A percentile compares a stretch with the other conserved stretches of the same genome.
phyloP scores from a whole-genome alignment of 495 filamentous ascomycete genomes.

The Annulohypoxylon stygium region DNA sequence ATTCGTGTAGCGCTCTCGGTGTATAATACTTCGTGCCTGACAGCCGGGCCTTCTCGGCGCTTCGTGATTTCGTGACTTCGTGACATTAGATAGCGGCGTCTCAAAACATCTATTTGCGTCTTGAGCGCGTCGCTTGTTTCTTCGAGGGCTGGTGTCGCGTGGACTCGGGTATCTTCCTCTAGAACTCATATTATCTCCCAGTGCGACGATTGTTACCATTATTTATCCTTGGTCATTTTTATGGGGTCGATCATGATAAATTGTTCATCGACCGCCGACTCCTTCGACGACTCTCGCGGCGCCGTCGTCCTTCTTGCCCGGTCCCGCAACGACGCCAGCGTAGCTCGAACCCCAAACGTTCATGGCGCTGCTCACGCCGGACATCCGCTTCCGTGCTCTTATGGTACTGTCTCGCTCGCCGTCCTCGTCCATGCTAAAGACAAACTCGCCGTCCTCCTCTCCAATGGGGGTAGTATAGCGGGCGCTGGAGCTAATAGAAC shows the following conservation, averaged over 20 bases:
- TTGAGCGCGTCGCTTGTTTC: constrained; percentile 11
- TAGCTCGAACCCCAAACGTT: constrained; percentile 56
- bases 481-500: constrained; percentile 63
- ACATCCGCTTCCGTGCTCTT: constrained; percentile 58
- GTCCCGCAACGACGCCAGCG: constrained; percentile 52
- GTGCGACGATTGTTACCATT: constrained; percentile 24
- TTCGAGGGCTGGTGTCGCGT: constrained; percentile 10
- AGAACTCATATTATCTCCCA: constrained; percentile 9
- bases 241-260: not conserved
- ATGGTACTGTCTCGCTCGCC: constrained; percentile 64
- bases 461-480: constrained; percentile 77
- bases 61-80: constrained; percentile 45
- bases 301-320: constrained; percentile 49
- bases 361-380: constrained; percentile 53
- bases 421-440: constrained; percentile 88
- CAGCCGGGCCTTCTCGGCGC: constrained; percentile 34
- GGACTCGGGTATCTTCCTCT: constrained; percentile 4
- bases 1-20: constrained; percentile 35
- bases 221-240: constrained; percentile 19
- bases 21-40: constrained; percentile 29
- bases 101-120: constrained; percentile 22
- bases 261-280: constrained; percentile 47
- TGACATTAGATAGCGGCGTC: constrained; percentile 22
- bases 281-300: constrained; percentile 48
- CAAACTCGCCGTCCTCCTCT: constrained; percentile 78